A percentile compares a stretch with the other conserved stretches of the same genome.
These are phyloP conservation scores for Backusella parvicylindrica DNA, from an alignment of 192 early-diverging fungal genomes.

Conservation along the genomic window DNA sequence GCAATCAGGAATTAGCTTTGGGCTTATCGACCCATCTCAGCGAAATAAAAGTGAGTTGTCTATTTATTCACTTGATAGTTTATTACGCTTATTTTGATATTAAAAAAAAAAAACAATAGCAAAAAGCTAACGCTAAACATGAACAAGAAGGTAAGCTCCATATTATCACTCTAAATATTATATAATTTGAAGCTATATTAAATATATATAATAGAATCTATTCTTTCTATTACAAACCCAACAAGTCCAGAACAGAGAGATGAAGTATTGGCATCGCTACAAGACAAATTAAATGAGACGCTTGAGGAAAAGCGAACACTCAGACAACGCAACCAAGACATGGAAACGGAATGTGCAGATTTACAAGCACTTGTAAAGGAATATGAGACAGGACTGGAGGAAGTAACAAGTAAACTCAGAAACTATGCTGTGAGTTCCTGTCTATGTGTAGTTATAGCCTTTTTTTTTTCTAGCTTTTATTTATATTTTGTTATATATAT, in stretches of 20 bases:
- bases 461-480: background rate
- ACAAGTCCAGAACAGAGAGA: slow-evolving; percentile 1
- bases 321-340: slow-evolving; percentile 7
- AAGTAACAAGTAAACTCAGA: slow-evolving; percentile 20
- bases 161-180: too few relatives aligned
- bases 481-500: slow-evolving; percentile 2
- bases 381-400: slow-evolving; percentile 24
- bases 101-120: background rate
- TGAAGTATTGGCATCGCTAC: slow-evolving; percentile 5
- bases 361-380: slow-evolving; percentile 23
- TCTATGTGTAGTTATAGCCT: background rate
- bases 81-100: background rate
- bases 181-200: background rate
- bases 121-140: slow-evolving; percentile 7
- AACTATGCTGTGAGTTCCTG: slow-evolving; percentile 5
- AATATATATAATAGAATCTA: background rate
- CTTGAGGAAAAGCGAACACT: background rate
- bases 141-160: background rate
- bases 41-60: slow-evolving; percentile 33
- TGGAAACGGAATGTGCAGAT: slow-evolving; percentile 19
- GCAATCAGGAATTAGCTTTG: slow-evolving; percentile 36
- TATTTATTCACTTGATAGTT: too few relatives aligned
- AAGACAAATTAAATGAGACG: background rate
- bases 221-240: background rate
- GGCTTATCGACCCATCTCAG: slow-evolving; percentile 36